Base-by-base conservation (phyloP, 2,329 filamentous ascomycete species). In the Paecilomyces formosus region DNA sequence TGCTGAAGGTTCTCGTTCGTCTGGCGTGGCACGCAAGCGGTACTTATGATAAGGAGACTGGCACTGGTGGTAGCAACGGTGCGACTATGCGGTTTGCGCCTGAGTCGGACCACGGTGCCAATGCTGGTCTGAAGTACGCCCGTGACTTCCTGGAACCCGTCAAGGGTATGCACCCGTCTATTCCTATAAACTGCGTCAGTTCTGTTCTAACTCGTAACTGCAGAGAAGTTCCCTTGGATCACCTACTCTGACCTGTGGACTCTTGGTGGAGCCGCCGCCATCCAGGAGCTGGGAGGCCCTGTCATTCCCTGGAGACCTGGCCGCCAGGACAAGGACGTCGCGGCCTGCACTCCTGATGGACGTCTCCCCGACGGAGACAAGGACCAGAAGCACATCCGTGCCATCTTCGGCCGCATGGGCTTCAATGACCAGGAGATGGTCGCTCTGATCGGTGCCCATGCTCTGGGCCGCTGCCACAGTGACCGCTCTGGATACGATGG, bases 351-450 rank as follows among this genome's bases (percentile, higher is more conserved):
- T 28, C 94, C 94, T 55, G 92, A 97, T 71, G 94, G 94, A 65
- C 92, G 93, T 75, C 83, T 92, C 21, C 89, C 92, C 63, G 92
- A 99, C 73, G 93, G 83, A 55, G 75, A 85, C 67, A 85, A 97
- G 82, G 88, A 84, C 61, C 81, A 86, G 62, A 84, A 86, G 71
- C 93, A 97, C 79, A 84, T 97, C 68, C 88, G 94, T 70, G 85
- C 85, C 78, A 93, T 97, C 81, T 99, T 97, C 78, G 85, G 87
- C 76, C 91, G 93, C 73, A 97, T 97, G 93, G 93, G 93, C 66
- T 97, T 97, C 83, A 88, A 94, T 76, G 93, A 99, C 79, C 89
- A 89, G 70, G 92, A 97, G 78, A 97, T 97, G 72, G 93, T 97
- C 53, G 94, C 93, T 30, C 84, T 97, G 56, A 82, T 83, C 24